These are phyloP conservation scores for Tylopilus plumbeoviolaceoides DNA, from an alignment of 768 basidiomycete genomes.

Conservation along the genomic window DNA sequence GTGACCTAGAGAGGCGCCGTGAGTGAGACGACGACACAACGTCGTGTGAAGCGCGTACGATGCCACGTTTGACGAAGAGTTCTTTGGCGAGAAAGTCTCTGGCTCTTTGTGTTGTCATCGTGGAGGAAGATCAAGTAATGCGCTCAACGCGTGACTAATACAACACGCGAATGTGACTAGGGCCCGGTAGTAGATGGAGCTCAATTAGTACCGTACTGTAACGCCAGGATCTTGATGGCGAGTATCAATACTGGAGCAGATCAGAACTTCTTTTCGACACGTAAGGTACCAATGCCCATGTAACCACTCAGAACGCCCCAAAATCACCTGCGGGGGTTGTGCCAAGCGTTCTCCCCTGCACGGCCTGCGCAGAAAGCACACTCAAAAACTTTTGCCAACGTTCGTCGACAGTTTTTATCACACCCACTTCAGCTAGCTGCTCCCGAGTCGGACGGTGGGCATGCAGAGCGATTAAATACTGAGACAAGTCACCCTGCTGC, in stretches of 20 bases:
- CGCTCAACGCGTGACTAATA: not conserved
- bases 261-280: not conserved
- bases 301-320: not conserved
- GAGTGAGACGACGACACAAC: not conserved
- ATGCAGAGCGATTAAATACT: slow-evolving; percentile 44
- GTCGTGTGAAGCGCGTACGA: slow-evolving; percentile 29
- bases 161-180: no score
- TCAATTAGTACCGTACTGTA: no score
- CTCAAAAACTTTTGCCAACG: slow-evolving; percentile 20
- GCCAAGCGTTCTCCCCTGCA: not conserved
- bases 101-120: slow-evolving; percentile 28
- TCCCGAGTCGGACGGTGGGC: slow-evolving; percentile 46
- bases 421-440: slow-evolving; percentile 35
- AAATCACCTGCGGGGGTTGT: not conserved
- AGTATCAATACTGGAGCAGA: not conserved
- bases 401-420: slow-evolving; percentile 10
- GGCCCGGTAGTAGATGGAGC: no score
- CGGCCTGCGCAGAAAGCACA: slow-evolving; percentile 10
- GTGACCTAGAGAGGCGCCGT: slow-evolving; percentile 53
- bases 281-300: not conserved
- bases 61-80: slow-evolving; percentile 39
- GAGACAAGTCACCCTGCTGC: slow-evolving; percentile 42
- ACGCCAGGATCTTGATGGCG: no score
- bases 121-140: slow-evolving; percentile 3
- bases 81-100: slow-evolving; percentile 46